Percentiles rank a stretch among this genome's conserved stretches.
Conservation (phyloP, 805 yeast genomes). For the Saccharomycopsis fermentans region DNA sequence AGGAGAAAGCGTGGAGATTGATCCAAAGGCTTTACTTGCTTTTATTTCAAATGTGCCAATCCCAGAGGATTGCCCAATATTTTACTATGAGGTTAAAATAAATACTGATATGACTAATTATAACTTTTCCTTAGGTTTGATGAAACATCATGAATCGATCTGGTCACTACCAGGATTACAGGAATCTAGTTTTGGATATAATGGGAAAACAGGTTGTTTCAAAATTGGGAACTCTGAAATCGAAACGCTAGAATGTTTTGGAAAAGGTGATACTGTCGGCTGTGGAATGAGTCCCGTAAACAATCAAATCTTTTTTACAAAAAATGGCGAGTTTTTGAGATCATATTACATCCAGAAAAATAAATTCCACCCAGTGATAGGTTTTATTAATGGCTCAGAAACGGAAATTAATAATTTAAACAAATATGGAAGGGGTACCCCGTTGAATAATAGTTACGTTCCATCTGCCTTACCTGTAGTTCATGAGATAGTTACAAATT, state of each 20-base stretch:
- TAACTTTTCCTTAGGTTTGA: conserved; percentile 15
- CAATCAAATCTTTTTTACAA: conserved; percentile 61
- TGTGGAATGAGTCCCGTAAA: conserved; percentile 70
- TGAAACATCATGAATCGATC: not conserved
- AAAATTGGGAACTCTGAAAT: not conserved
- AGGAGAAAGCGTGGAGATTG: not conserved
- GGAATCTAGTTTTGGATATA: conserved; percentile 40
- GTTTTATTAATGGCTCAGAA: conserved; percentile 26
- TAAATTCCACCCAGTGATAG: conserved; percentile 32
- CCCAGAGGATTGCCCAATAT: conserved; percentile 10
- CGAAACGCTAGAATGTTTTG: conserved; percentile 26
- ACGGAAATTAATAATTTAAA: not conserved
- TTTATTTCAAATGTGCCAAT: conserved; percentile 1
- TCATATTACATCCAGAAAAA: not conserved
- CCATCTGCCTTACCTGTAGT: not conserved
- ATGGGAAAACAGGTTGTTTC: conserved; percentile 39
- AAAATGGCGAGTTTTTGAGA: conserved; percentile 63
- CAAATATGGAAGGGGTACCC: not conserved
- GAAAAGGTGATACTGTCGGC: conserved; percentile 60
- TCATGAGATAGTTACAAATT: conserved; percentile 15
- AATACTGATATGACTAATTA: conserved; percentile 10
- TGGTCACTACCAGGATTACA: conserved; percentile 36
- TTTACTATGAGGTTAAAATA: conserved; percentile 16
- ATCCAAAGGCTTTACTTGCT: not conserved
- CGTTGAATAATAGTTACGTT: not conserved